These are phyloP conservation scores for Metarhizium album DNA, from an alignment of 2,329 filamentous ascomycete species.

Conservation along the genomic window DNA sequence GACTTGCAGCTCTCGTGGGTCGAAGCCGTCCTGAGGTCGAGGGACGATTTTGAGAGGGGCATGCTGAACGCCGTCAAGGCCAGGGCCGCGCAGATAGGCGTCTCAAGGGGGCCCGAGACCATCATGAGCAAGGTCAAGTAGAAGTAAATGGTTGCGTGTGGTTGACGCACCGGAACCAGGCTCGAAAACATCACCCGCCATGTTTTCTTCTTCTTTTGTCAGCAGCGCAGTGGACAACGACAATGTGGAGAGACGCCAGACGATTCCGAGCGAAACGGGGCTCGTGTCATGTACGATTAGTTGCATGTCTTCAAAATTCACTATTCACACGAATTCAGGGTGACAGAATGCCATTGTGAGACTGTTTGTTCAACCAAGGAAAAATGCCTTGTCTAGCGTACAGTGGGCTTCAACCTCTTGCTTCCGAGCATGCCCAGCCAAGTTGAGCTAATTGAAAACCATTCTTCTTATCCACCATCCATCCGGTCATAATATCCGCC, in stretches of 20 bases:
- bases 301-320: background rate
- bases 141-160: background rate
- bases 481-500: background rate
- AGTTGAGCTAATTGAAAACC: background rate
- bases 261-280: background rate
- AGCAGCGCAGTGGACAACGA: too few relatives aligned
- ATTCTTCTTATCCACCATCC: background rate
- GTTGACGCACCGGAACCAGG: too few relatives aligned
- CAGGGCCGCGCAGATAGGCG: slow-evolving; percentile 73
- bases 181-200: too few relatives aligned
- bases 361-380: background rate
- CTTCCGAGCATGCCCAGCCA: background rate
- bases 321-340: background rate
- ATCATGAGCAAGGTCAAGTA: slow-evolving; percentile 90
- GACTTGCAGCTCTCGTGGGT: slow-evolving; percentile 94
- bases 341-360: background rate
- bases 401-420: background rate
- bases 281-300: background rate
- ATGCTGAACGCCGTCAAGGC: slow-evolving; percentile 86
- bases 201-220: too few relatives aligned
- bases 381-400: background rate
- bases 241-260: background rate
- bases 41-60: slow-evolving; percentile 88
- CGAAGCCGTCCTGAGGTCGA: slow-evolving; percentile 72
- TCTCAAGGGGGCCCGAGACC: slow-evolving; percentile 74